phyloP scores from a whole-genome alignment of 495 filamentous ascomycete genomes.

The Annulohypoxylon stygium region DNA sequence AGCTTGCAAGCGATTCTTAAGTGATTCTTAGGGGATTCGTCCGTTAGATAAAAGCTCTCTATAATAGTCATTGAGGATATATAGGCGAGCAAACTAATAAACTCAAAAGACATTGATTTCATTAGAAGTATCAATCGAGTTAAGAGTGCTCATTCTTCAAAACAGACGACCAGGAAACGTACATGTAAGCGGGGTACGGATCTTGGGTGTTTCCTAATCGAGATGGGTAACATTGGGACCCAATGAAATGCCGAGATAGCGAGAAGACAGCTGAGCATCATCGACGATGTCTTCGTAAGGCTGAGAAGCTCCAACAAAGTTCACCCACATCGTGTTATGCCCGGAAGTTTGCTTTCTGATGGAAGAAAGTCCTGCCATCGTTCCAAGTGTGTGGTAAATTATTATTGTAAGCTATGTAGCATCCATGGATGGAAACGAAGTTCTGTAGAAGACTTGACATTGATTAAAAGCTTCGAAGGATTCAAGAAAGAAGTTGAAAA shows the following conservation, averaged over 20 bases:
- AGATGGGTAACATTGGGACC: neutral
- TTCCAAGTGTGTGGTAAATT: neutral
- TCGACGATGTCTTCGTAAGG: neutral
- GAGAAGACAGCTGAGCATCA: neutral
- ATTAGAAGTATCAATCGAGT: neutral
- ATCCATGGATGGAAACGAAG: neutral
- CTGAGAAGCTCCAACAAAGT: neutral
- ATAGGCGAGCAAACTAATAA: neutral
- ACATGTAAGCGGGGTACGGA: neutral
- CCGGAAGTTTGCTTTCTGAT: neutral
- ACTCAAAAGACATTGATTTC: neutral
- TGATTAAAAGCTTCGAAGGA: slow-evolving; percentile 2
- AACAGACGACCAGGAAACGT: too few species aligned
- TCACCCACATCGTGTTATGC: neutral
- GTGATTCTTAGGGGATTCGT: neutral
- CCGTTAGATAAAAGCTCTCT: neutral
- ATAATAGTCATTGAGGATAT: neutral
- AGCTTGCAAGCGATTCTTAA: neutral
- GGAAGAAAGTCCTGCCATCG: neutral
- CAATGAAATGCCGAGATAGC: neutral
- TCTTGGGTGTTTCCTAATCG: neutral
- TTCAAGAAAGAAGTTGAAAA: neutral
- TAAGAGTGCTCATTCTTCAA: neutral
- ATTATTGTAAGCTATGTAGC: neutral
- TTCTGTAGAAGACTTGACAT: neutral